Evolutionary conservation across 805 yeast species (phyloP).

Genomic region (Nakazawaea anatomiae): DNA sequence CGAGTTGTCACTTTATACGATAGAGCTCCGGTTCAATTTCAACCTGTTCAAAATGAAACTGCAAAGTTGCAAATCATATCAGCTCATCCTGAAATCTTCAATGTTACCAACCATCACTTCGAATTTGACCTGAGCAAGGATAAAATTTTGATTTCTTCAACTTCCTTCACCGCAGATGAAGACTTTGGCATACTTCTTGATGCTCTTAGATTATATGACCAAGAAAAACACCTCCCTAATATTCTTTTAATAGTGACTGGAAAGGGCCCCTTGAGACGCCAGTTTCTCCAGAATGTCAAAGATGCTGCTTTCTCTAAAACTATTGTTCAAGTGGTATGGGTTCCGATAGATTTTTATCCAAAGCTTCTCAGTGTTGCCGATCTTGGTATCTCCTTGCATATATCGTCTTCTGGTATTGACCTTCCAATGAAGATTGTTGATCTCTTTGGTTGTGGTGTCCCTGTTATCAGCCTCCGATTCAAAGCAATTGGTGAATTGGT

Average conservation of each 20-base stretch:
- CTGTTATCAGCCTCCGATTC: slow-evolving; percentile 75
- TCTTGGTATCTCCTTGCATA: slow-evolving; percentile 83
- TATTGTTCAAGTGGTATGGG: slow-evolving; percentile 65
- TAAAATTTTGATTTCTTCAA: slow-evolving; percentile 74
- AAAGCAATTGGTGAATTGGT: slow-evolving; percentile 79
- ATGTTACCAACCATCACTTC: slow-evolving; percentile 13
- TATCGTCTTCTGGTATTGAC: slow-evolving; percentile 89
- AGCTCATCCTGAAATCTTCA: slow-evolving; percentile 27
- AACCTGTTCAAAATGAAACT: slow-evolving; percentile 35
- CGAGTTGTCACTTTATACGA: slow-evolving; percentile 71
- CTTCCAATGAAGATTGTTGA: slow-evolving; percentile 97
- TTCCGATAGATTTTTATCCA: slow-evolving; percentile 75
- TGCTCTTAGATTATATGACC: slow-evolving; percentile 60
- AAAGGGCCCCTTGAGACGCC: slow-evolving; percentile 75
- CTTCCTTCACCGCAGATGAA: slow-evolving; percentile 96
- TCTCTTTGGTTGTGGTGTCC: slow-evolving; percentile 93
- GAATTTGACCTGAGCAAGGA: slow-evolving; percentile 33
- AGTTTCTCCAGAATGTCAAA: slow-evolving; percentile 44
- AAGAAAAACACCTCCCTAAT: slow-evolving; percentile 31
- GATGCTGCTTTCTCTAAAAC: slow-evolving; percentile 39
- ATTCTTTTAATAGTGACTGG: slow-evolving; percentile 86
- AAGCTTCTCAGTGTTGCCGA: slow-evolving; percentile 70
- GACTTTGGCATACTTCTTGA: slow-evolving; percentile 67
- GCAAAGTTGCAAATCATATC: slow-evolving; percentile 24
- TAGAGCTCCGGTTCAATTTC: slow-evolving; percentile 70